These are phyloP conservation scores for Yarrowia divulgata DNA, from an alignment of 805 yeast genomes.

Conservation along the genomic window DNA sequence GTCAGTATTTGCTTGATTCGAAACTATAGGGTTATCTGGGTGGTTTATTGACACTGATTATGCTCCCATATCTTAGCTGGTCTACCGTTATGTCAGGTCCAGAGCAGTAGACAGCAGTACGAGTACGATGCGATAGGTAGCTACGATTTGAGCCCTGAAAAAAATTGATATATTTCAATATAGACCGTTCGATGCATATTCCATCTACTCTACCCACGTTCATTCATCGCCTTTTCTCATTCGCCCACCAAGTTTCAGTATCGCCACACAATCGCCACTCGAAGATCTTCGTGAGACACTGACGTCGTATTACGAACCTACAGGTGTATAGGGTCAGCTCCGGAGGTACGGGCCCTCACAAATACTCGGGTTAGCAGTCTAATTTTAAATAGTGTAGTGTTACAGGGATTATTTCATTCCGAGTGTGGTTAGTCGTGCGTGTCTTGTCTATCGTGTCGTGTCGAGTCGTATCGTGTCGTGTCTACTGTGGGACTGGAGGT, in stretches of 20 bases:
- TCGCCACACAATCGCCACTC: not conserved
- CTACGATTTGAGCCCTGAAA: no score
- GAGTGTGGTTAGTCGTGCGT: not conserved
- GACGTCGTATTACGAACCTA: not conserved
- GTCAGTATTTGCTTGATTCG: no score
- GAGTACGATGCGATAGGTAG: no score
- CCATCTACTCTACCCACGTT: no score
- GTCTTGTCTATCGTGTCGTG: not conserved
- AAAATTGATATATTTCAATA: no score
- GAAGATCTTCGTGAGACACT: not conserved
- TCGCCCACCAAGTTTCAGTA: no score
- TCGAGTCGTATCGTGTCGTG: not conserved
- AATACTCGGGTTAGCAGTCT: constrained; percentile 2
- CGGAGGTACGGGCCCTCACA: not conserved
- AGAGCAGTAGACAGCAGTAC: no score
- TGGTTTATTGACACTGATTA: not conserved
- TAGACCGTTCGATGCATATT: not conserved
- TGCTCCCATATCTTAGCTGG: not conserved
- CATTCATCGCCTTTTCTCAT: no score
- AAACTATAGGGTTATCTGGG: not conserved
- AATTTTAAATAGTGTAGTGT: constrained; percentile 6
- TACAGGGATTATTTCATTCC: not conserved
- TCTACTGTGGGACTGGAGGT: constrained; percentile 16
- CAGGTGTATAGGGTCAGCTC: not conserved
- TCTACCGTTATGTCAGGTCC: no score